Base-by-base conservation (phyloP, 139 green algal species). In the Coelastrella sp. region DNA sequence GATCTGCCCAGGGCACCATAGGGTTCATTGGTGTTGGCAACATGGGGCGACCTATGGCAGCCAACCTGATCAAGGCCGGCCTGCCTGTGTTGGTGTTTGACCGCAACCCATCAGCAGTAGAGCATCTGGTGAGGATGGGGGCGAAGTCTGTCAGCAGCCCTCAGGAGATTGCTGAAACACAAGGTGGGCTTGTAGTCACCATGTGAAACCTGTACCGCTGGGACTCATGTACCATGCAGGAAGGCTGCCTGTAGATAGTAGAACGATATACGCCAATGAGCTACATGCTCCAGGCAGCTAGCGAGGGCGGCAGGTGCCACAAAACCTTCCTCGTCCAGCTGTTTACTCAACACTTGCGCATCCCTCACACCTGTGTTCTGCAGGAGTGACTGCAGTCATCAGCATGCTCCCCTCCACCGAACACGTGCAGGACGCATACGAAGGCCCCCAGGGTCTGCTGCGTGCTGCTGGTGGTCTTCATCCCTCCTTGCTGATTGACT, bases 21-120 rank as follows among this genome's bases (percentile, higher is more conserved):
- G 80, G 80, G 15, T 89, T 89, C 53, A 83, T 89, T 23, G 85
- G 85, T 9, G 37, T 89, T 17, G 85, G 85, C 27, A 89, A 89
- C 59, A 89, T 89, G 85, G 85, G 77, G 4, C 34, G 34, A 27
- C 79, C 79, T 5, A 88, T 89, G 85, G 85, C 85, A 0, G 77
- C 68, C 5, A 85, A 77, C 51, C 77, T 89, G 67, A 17, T 89
- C 11, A 53, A 43, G 21, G 41, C 77, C 1, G 67, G 77, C 3
- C 41, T 66, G 66, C 43, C 27, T 15, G 27, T 82, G 40, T 17
- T 83, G 23, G 85, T 82, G 19, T 76, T 75, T 64, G 84, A 85
- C 50, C 74, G 64, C 63, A 85, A 73, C 59, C 64, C 74, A 30
- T 63, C 60, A 51, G 84, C 84, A 34, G 34, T 76, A 19, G 63